Evolutionary conservation across 345 rosid genomes (phyloP).

Genomic region (Euclidium syriacum): DNA sequence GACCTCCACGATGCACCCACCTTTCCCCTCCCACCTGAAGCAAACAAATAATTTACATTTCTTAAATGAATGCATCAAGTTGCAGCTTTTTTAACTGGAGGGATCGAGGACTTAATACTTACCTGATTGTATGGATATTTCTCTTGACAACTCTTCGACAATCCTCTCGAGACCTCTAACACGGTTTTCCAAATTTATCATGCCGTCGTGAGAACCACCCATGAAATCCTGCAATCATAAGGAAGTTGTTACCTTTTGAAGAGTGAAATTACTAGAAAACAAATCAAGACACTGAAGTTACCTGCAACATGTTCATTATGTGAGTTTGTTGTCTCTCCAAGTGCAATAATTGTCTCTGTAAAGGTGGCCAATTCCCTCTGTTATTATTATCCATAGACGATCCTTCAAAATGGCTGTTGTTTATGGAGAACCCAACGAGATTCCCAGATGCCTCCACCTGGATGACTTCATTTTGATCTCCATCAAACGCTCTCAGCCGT

Average conservation of each 20-base stretch:
- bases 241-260: conserved; percentile 14
- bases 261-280: conserved; percentile 6
- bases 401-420: conserved; percentile 56
- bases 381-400: conserved; percentile 40
- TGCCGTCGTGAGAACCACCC: conserved; percentile 96
- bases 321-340: conserved; percentile 91
- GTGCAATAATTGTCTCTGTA: conserved; percentile 83
- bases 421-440: conserved; percentile 41
- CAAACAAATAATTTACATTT: too few species aligned
- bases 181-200: conserved; percentile 80
- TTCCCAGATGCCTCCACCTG: conserved; percentile 49
- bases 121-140: conserved; percentile 72
- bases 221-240: conserved; percentile 69
- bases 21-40: conserved; percentile 59
- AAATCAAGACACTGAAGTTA: conserved; percentile 20
- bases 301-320: conserved; percentile 95
- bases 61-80: conserved; percentile 32
- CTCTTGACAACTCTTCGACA: conserved; percentile 84
- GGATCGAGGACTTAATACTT: conserved; percentile 54
- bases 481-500: conserved; percentile 49
- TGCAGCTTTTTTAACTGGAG: conserved; percentile 34
- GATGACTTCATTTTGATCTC: conserved; percentile 41
- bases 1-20: conserved; percentile 55
- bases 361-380: conserved; percentile 79
- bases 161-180: conserved; percentile 93